phyloP scores from a whole-genome alignment of 73 alveolate genomes.

The Paraurostyla sp. region DNA sequence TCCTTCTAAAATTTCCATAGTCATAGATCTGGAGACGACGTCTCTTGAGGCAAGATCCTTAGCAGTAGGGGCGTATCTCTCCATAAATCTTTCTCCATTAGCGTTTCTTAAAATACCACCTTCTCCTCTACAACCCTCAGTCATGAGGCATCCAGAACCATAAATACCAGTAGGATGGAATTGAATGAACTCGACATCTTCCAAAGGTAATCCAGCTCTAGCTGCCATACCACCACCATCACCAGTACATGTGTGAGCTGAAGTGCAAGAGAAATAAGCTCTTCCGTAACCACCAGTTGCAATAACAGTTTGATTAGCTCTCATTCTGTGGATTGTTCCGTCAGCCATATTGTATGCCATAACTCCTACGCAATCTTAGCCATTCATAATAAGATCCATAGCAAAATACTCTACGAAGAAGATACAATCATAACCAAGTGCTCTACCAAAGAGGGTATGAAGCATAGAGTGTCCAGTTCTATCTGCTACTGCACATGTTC shows the following conservation, averaged over 20 bases:
- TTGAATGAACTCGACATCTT: constrained; percentile 95
- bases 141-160: constrained; percentile 97
- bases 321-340: constrained; percentile 93
- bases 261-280: constrained; percentile 95
- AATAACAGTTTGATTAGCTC: constrained; percentile 85
- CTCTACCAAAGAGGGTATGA: constrained; percentile 95
- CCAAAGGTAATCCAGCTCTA: constrained; percentile 95
- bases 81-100: constrained; percentile 94
- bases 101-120: constrained; percentile 96
- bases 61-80: constrained; percentile 94
- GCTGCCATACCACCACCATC: constrained; percentile 92
- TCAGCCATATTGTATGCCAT: constrained; percentile 91
- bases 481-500: constrained; percentile 98
- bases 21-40: constrained; percentile 97
- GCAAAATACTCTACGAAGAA: constrained; percentile 98
- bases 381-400: constrained; percentile 94
- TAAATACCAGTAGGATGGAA: constrained; percentile 99
- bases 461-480: constrained; percentile 98
- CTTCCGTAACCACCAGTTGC: constrained; percentile 98
- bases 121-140: constrained; percentile 99
- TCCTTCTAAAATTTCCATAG: constrained; percentile 94
- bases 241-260: constrained; percentile 99
- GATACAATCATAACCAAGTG: constrained; percentile 92
- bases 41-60: constrained; percentile 98
- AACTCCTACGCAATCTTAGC: constrained; percentile 85